Conservation (phyloP, 768 basidiomycete species). For the Zangia roseola region DNA sequence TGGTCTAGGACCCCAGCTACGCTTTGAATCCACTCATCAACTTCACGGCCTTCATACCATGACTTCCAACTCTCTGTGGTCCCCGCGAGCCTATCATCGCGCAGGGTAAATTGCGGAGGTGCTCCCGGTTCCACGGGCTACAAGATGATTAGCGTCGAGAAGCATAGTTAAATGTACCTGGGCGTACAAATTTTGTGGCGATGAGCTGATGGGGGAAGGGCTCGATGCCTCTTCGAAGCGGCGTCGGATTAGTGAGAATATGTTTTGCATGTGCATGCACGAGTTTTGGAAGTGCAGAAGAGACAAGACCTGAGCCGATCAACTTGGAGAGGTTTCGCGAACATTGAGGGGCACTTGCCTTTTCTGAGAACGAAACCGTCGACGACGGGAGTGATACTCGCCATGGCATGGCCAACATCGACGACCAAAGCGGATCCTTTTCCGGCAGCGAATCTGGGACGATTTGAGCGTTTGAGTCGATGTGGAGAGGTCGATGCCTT, state of each 20-base stretch:
- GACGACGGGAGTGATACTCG: slow-evolving; percentile 92
- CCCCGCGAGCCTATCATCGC: slow-evolving; percentile 67
- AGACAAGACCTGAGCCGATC: slow-evolving; percentile 60
- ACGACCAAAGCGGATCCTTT: slow-evolving; percentile 97
- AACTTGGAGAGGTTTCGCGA: background rate
- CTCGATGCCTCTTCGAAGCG: slow-evolving; percentile 56
- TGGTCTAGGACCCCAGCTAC: slow-evolving; percentile 83
- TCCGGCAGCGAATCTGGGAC: slow-evolving; percentile 85
- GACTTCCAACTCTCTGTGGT: slow-evolving; percentile 80
- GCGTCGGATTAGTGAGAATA: slow-evolving; percentile 51
- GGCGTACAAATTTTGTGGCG: slow-evolving; percentile 69
- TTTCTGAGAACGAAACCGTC: slow-evolving; percentile 97
- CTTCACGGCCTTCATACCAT: slow-evolving; percentile 79
- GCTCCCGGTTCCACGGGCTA: slow-evolving; percentile 73
- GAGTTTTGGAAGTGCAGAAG: slow-evolving; percentile 74
- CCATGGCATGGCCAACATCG: slow-evolving; percentile 86
- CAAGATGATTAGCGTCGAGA: slow-evolving; percentile 3
- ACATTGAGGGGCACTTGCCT: slow-evolving; percentile 45
- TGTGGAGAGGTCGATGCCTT: slow-evolving; percentile 27
- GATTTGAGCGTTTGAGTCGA: slow-evolving; percentile 12
- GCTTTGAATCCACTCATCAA: slow-evolving; percentile 93
- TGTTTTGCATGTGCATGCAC: slow-evolving; percentile 79
- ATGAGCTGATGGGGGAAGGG: slow-evolving; percentile 88
- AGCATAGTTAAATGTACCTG: background rate
- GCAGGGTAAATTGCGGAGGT: slow-evolving; percentile 64